Evolutionary conservation across 1,284 basidiomycete species (phyloP).

Genomic region (Leccinum griseonigrum): DNA sequence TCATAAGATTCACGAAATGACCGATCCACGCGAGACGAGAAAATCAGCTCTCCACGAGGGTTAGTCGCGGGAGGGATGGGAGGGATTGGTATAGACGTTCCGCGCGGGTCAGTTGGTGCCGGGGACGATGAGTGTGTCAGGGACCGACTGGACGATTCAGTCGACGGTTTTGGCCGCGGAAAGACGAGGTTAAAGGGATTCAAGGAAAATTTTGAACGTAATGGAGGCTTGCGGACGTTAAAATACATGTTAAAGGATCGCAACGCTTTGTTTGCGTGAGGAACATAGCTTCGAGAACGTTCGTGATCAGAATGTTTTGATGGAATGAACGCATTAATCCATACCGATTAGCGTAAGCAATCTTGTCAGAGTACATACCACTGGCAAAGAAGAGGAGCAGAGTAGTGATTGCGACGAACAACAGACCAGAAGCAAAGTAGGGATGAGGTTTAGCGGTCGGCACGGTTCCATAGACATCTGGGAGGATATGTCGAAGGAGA

Average conservation of each 20-base stretch:
- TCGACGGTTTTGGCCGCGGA: slow-evolving; percentile 42
- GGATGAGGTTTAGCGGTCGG: slow-evolving; percentile 53
- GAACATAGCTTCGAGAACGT: slow-evolving; percentile 74
- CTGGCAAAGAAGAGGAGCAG: slow-evolving; percentile 95
- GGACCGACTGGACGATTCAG: slow-evolving; percentile 14
- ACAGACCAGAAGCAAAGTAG: slow-evolving; percentile 71
- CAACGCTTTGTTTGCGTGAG: slow-evolving; percentile 91
- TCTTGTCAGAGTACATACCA: slow-evolving; percentile 95
- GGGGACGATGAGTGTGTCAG: slow-evolving; percentile 30
- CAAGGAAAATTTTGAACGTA: slow-evolving; percentile 57
- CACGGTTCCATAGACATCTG: slow-evolving; percentile 47
- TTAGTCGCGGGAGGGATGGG: slow-evolving; percentile 88
- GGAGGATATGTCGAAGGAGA: slow-evolving; percentile 47
- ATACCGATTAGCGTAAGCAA: slow-evolving; percentile 93
- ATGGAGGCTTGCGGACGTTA: slow-evolving; percentile 82
- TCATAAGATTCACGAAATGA: slow-evolving; percentile 91
- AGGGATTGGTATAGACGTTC: slow-evolving; percentile 51
- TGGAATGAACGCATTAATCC: slow-evolving; percentile 29
- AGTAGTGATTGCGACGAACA: slow-evolving; percentile 86
- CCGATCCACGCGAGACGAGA: slow-evolving; percentile 84
- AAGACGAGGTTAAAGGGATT: slow-evolving; percentile 68
- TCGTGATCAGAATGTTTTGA: slow-evolving; percentile 15
- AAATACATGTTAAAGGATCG: slow-evolving; percentile 96
- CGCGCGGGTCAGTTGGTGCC: slow-evolving; percentile 31
- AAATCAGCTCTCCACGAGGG: slow-evolving; percentile 95